A percentile compares a stretch with the other conserved stretches of the same genome.
phyloP scores from a whole-genome alignment of 2,329 filamentous ascomycete genomes.

The Fusarium musae region DNA sequence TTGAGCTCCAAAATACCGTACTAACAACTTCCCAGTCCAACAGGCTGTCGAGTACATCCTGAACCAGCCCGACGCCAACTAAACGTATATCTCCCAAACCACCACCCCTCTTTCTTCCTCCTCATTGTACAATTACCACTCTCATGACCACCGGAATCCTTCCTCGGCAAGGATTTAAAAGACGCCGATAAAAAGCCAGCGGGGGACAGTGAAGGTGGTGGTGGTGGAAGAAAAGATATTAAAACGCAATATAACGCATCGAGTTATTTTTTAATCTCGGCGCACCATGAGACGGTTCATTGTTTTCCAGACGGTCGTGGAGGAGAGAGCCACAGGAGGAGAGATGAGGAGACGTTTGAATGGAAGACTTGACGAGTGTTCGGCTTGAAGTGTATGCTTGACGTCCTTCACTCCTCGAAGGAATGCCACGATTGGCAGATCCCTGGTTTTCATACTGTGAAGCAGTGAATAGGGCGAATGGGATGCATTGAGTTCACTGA shows the following conservation, averaged over 20 bases:
- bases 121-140: constrained; percentile 45
- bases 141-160: constrained; percentile 33
- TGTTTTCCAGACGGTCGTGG: constrained; percentile 27
- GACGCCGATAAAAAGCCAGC: constrained; percentile 24
- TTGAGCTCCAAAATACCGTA: background rate
- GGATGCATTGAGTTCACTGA: background rate
- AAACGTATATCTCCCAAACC: constrained; percentile 42
- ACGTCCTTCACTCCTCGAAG: constrained; percentile 3
- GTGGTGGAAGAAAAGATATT: constrained; percentile 17
- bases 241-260: constrained; percentile 23
- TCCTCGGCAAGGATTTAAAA: constrained; percentile 29
- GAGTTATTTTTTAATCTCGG: constrained; percentile 34
- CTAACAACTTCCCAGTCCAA: constrained; percentile 70
- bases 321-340: constrained; percentile 8
- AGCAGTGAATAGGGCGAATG: background rate
- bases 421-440: constrained; percentile 3
- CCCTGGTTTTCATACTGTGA: background rate
- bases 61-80: constrained; percentile 89
- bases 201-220: background rate
- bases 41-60: constrained; percentile 96
- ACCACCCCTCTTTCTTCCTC: constrained; percentile 15
- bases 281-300: constrained; percentile 35
- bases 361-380: constrained; percentile 21
- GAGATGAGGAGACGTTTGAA: constrained; percentile 20
- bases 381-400: constrained; percentile 7